Evolutionary conservation across 345 rosid species (phyloP).

Genomic region (Syzygium aqueum): DNA sequence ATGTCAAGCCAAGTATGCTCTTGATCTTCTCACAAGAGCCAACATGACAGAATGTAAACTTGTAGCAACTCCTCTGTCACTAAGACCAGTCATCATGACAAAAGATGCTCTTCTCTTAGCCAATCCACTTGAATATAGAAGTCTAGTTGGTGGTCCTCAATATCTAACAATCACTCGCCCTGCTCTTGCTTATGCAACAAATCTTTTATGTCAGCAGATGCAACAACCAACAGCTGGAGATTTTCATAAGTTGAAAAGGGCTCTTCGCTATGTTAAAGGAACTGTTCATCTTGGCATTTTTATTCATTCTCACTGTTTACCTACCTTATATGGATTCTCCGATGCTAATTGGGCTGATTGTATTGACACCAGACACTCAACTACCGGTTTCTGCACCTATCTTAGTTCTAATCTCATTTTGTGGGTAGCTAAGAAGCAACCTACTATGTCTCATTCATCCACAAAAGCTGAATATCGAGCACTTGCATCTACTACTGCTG

Average conservation of each 20-base stretch:
- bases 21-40: not conserved
- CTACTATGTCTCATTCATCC: not conserved
- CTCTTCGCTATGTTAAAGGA: too few relatives aligned
- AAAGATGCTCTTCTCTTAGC: fast-evolving
- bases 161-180: fast-evolving
- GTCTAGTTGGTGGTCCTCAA: not conserved
- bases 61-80: not conserved
- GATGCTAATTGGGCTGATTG: not conserved
- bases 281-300: too few relatives aligned
- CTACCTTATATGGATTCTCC: not conserved
- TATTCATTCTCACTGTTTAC: too few relatives aligned
- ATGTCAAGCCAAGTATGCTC: not conserved
- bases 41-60: not conserved
- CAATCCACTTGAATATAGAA: not conserved
- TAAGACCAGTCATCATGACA: fast-evolving
- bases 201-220: too few relatives aligned
- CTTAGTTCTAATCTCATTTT: not conserved
- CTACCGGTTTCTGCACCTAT: not conserved
- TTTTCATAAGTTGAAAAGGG: too few relatives aligned
- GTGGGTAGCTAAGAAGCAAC: not conserved
- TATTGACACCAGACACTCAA: not conserved
- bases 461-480: not conserved
- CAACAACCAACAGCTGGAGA: fast-evolving
- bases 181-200: too few relatives aligned
- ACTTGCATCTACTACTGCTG: not conserved